phyloP scores from a whole-genome alignment of 1,284 basidiomycete genomes.

The Sanghuangporus baumii region DNA sequence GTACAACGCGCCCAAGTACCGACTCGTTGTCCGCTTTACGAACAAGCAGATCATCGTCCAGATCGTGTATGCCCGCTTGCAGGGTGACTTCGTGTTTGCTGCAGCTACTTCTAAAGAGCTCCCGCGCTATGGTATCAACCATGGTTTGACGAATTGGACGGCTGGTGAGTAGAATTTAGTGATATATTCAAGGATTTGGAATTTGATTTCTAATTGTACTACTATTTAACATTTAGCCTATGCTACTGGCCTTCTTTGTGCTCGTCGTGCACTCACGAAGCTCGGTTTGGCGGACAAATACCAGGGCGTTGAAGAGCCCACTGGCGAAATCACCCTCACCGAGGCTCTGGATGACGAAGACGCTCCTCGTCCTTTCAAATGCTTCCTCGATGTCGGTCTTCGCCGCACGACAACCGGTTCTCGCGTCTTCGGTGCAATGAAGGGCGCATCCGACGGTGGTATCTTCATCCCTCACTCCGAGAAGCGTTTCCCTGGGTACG shows the following conservation, averaged over 20 bases:
- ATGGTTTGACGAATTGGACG: conserved; percentile 98
- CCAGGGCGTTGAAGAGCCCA: conserved; percentile 90
- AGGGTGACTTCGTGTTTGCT: conserved; percentile 92
- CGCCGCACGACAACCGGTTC: conserved; percentile 98
- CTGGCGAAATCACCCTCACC: conserved; percentile 80
- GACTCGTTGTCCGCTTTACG: conserved; percentile 96
- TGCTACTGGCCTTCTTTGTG: conserved; percentile 93
- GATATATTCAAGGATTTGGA: background rate
- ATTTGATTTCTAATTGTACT: background rate
- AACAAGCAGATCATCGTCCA: conserved; percentile 91
- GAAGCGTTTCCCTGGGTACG: conserved; percentile 98
- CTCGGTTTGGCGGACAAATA: conserved; percentile 99
- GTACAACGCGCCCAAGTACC: conserved; percentile 99
- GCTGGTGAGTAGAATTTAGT: conserved; percentile 52
- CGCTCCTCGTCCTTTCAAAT: conserved; percentile 97
- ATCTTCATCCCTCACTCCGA: conserved; percentile 98
- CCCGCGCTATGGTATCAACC: conserved; percentile 94
- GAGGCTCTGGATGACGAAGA: conserved; percentile 89
- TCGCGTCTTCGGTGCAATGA: conserved; percentile 98
- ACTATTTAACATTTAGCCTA: conserved; percentile 67
- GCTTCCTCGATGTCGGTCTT: conserved; percentile 97
- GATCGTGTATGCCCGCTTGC: conserved; percentile 95
- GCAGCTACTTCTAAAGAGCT: conserved; percentile 90
- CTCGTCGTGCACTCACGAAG: conserved; percentile 93
- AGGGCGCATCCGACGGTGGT: conserved; percentile 98